phyloP scores from a whole-genome alignment of 2,329 filamentous ascomycete genomes.

The Colletotrichum limetticola region DNA sequence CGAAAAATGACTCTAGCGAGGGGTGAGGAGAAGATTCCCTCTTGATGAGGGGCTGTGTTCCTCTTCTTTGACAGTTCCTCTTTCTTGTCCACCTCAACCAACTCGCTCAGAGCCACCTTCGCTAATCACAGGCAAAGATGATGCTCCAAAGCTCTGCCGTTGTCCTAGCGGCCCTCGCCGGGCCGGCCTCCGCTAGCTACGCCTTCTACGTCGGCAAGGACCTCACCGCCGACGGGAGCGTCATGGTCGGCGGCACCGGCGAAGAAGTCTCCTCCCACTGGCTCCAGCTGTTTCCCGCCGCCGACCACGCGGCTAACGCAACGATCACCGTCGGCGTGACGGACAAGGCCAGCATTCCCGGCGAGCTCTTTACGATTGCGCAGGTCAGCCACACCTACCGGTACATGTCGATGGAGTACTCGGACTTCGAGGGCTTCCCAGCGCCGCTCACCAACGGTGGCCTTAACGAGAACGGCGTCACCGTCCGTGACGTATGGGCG shows the following conservation, averaged over 20 bases:
- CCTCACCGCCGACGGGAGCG: constrained; percentile 53
- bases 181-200: constrained; percentile 51
- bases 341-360: constrained; percentile 48
- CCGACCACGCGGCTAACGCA: constrained; percentile 50
- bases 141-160: constrained; percentile 25
- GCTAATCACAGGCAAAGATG: constrained; percentile 6
- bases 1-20: neutral
- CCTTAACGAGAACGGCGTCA: constrained; percentile 52
- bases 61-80: neutral
- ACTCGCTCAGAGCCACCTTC: neutral
- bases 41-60: neutral
- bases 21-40: neutral
- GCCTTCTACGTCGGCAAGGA: constrained; percentile 59
- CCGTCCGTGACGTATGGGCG: constrained; percentile 54
- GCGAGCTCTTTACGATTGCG: constrained; percentile 40
- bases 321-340: constrained; percentile 56
- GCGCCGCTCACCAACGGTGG: constrained; percentile 56
- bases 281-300: constrained; percentile 56
- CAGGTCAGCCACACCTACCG: constrained; percentile 41
- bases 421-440: constrained; percentile 54
- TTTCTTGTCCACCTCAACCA: neutral
- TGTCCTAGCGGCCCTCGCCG: constrained; percentile 30
- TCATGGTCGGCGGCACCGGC: constrained; percentile 57
- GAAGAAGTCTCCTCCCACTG: constrained; percentile 60
- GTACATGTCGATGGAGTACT: constrained; percentile 45